Conservation (phyloP, 1,284 basidiomycete species). For the Coniferiporia sulphurascens region DNA sequence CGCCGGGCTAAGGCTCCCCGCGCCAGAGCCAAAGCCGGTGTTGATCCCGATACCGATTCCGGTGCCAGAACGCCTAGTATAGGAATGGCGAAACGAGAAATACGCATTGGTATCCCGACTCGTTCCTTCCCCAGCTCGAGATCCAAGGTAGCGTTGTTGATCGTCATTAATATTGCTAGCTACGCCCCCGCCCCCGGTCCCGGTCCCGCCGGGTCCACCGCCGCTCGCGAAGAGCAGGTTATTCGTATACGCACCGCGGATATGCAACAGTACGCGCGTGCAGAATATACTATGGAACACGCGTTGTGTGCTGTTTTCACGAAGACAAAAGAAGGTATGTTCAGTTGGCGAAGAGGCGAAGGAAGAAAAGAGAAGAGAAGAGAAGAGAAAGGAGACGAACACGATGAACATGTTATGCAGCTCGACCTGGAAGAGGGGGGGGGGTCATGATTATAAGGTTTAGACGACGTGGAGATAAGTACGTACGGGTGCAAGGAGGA, state of each 20-base stretch:
- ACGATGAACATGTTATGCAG: conserved; percentile 15
- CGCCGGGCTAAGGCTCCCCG: no score
- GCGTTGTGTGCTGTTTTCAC: conserved; percentile 13
- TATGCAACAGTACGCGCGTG: conserved; percentile 15
- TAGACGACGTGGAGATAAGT: background rate
- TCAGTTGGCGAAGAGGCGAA: background rate
- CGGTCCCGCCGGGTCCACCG: no score
- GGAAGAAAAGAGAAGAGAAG: background rate
- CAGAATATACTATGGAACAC: conserved; percentile 17
- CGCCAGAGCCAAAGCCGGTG: no score
- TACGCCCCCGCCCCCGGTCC: no score
- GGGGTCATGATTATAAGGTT: background rate
- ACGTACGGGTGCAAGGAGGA: conserved; percentile 15
- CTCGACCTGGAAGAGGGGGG: conserved; percentile 11
- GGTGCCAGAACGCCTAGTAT: no score
- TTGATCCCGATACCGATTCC: no score
- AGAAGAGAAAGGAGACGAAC: conserved; percentile 2
- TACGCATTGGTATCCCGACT: no score
- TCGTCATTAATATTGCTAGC: no score
- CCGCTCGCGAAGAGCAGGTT: background rate
- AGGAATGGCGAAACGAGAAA: no score
- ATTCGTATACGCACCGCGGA: conserved; percentile 17
- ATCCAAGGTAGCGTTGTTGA: no score
- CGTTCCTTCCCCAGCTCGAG: no score
- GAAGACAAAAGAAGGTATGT: background rate